These are phyloP conservation scores for Mytilinidion resinicola DNA, from an alignment of 495 filamentous ascomycete genomes.

Conservation along the genomic window DNA sequence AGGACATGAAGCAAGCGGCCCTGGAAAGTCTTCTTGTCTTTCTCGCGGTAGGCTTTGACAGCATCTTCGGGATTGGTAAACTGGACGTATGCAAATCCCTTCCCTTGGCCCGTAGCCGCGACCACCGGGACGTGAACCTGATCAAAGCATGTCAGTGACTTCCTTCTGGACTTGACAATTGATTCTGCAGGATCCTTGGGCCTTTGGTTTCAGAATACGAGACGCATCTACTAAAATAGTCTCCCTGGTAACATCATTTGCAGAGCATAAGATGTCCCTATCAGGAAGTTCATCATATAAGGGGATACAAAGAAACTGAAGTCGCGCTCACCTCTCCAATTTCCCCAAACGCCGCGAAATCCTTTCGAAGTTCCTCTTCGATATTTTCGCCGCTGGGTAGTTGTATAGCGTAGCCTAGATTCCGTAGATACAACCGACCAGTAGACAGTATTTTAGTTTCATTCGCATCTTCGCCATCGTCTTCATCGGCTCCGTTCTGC, in stretches of 20 bases:
- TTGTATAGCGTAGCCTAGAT: constrained; percentile 73
- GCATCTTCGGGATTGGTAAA: constrained; percentile 64
- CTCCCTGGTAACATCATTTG: constrained; percentile 60
- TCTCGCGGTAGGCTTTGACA: constrained; percentile 62
- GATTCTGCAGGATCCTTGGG: neutral
- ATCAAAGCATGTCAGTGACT: neutral
- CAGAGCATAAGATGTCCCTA: constrained; percentile 98
- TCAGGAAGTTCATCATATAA: constrained; percentile 89
- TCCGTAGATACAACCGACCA: constrained; percentile 77
- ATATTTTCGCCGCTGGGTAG: too few relatives aligned
- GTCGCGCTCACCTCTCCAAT: constrained; percentile 74
- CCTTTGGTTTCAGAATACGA: constrained; percentile 48
- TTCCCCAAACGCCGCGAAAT: constrained; percentile 64
- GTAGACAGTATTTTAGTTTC: constrained; percentile 48
- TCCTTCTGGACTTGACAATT: constrained; percentile 1
- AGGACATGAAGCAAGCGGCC: constrained; percentile 87
- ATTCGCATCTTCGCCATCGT: constrained; percentile 22
- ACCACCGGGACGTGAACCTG: constrained; percentile 80
- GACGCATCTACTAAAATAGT: constrained; percentile 78
- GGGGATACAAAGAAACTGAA: constrained; percentile 19
- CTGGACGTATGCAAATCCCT: constrained; percentile 86
- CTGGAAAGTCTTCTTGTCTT: constrained; percentile 81
- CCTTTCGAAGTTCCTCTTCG: constrained; percentile 65
- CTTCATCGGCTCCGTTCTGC: constrained; percentile 28
- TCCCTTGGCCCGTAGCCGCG: constrained; percentile 55